Conservation (phyloP, 108 stramenopile species). For the Schizochytrium sp. region DNA sequence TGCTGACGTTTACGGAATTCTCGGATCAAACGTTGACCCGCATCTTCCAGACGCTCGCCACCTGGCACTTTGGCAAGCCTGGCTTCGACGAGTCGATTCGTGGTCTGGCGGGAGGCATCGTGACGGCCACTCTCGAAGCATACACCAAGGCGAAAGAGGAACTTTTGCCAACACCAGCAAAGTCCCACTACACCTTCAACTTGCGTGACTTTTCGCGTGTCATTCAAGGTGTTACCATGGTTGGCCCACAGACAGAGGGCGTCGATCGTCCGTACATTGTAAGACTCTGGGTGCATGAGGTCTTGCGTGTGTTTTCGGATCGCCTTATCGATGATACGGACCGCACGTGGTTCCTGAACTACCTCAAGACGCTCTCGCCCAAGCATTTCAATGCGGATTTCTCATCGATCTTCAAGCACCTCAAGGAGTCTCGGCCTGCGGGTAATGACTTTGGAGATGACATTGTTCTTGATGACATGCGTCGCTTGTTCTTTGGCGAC, state of each 20-base stretch:
- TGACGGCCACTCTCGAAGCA: constrained; percentile 48
- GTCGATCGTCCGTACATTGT: constrained; percentile 13
- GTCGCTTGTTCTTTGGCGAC: constrained; percentile 50
- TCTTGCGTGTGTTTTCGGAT: constrained; percentile 55
- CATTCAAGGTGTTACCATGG: constrained; percentile 58
- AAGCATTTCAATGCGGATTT: constrained; percentile 44
- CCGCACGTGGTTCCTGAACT: constrained; percentile 45
- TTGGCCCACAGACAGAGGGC: constrained; percentile 21
- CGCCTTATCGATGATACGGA: constrained; percentile 52
- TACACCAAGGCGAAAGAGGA: constrained; percentile 39
- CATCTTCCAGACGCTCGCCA: constrained; percentile 47
- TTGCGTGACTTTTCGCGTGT: constrained; percentile 57
- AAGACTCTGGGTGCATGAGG: constrained; percentile 57
- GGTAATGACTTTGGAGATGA: not conserved
- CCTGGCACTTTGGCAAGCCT: constrained; percentile 23
- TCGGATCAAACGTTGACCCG: constrained; percentile 46
- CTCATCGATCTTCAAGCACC: constrained; percentile 19
- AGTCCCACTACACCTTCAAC: constrained; percentile 65
- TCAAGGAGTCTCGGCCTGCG: not conserved
- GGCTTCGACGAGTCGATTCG: constrained; percentile 33
- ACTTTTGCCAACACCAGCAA: constrained; percentile 56
- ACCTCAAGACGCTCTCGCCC: constrained; percentile 26
- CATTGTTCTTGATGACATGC: constrained; percentile 22
- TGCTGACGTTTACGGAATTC: constrained; percentile 56
- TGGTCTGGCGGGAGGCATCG: constrained; percentile 23